These are phyloP conservation scores for Teunomyces aglyptinius DNA, from an alignment of 805 yeast species.

Conservation along the genomic window DNA sequence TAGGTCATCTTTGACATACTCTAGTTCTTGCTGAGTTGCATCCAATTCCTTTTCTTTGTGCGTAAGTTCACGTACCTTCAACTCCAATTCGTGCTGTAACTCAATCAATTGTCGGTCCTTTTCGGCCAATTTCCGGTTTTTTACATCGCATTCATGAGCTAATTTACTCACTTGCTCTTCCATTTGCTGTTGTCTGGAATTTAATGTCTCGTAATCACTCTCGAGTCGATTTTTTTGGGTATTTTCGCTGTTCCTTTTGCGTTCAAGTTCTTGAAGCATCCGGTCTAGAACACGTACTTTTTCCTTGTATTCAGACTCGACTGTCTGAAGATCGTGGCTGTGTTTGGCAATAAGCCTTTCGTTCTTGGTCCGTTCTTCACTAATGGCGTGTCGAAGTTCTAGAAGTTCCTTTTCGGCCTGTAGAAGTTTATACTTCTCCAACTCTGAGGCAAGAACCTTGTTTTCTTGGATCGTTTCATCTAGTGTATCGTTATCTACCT, in stretches of 20 bases:
- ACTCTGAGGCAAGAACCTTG: not conserved
- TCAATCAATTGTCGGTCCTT: not conserved
- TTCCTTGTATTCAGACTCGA: not conserved
- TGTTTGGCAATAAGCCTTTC: not conserved
- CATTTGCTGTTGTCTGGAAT: not conserved
- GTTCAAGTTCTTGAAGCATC: not conserved
- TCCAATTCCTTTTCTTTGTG: constrained; percentile 2
- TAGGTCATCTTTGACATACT: constrained; percentile 9
- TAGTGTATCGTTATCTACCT: constrained; percentile 12
- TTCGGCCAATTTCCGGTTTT: not conserved
- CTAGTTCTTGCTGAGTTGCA: constrained; percentile 2
- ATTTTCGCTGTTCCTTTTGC: not conserved
- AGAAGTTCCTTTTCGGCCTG: constrained; percentile 1
- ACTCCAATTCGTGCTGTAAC: not conserved
- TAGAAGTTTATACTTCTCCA: not conserved
- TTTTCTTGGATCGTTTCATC: constrained; percentile 13
- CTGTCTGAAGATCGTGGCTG: not conserved
- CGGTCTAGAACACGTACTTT: not conserved
- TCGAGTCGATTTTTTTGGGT: not conserved
- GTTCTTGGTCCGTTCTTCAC: not conserved
- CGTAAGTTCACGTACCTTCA: not conserved
- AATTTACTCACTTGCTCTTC: not conserved
- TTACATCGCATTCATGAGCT: not conserved
- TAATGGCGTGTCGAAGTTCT: not conserved
- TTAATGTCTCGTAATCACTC: not conserved